These are phyloP conservation scores for Linnemannia elongata DNA, from an alignment of 192 early-diverging fungal species.

Conservation along the genomic window DNA sequence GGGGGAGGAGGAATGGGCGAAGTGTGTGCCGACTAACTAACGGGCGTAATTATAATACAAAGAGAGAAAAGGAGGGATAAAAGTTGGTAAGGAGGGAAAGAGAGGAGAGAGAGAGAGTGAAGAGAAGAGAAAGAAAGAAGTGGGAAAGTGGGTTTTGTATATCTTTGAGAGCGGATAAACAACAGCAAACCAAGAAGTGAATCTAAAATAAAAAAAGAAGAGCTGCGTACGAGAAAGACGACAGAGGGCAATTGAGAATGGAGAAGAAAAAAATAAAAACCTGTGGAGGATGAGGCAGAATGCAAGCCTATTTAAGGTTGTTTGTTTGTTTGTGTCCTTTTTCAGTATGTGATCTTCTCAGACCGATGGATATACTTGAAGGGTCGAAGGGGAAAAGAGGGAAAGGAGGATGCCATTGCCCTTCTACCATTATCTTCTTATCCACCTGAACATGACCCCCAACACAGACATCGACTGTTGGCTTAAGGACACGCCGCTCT, in stretches of 20 bases:
- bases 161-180: slow-evolving; percentile 2
- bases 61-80: not conserved
- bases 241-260: slow-evolving; percentile 1
- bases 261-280: not conserved
- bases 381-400: too few species aligned
- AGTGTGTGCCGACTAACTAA: not conserved
- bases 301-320: not conserved
- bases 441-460: not conserved
- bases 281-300: not conserved
- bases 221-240: not conserved
- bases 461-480: not conserved
- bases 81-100: too few species aligned
- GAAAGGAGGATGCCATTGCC: not conserved
- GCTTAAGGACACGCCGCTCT: not conserved
- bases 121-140: not conserved
- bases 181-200: not conserved
- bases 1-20: not conserved
- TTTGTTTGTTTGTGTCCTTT: not conserved
- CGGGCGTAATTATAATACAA: not conserved
- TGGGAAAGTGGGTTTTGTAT: not conserved
- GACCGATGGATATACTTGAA: too few species aligned
- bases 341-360: not conserved
- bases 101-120: not conserved
- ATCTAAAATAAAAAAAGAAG: not conserved
- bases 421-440: not conserved